Evolutionary conservation across 805 yeast genomes (phyloP), one percentile per base, ranked within the genome.

Genomic region (Saccharomycopsis sp.): DNA sequence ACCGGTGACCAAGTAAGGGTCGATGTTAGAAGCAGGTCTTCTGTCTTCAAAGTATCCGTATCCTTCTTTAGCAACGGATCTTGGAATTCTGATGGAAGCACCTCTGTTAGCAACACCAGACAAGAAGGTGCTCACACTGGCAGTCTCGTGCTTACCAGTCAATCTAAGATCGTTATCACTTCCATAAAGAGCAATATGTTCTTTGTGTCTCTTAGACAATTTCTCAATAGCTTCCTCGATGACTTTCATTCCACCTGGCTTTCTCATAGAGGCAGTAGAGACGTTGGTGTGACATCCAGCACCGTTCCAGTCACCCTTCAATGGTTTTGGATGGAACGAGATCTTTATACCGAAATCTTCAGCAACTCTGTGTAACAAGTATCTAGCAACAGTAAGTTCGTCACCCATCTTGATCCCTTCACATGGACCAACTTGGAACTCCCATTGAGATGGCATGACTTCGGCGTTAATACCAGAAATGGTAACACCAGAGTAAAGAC

Each of bases 391-490:
- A 93, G 98, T 93, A 73, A 94, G 83, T 76, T 93, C 86, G 76
- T 94, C 99, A 75, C 98, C 98, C 98, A 93, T 93, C 68, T 77
- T 74, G 73, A 94, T 93, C 71, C 99, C 99, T 65, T 76, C 83
- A 77, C 97, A 90, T 65, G 99, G 98, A 70, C 99, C 99, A 66
- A 94, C 98, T 82, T 94, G 99, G 89, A 89, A 94, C 81, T 94
- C 99, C 99, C 99, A 94, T 82, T 94, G 99, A 62, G 97, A 91
- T 62, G 99, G 99, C 98, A 94, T 94, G 64, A 94, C 99, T 82
- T 94, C 99, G 68, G 98, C 99, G 75, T 94, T 94, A 74, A 94
- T 92, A 81, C 99, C 99, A 57, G 96, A 87, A 67, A 93, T 86
- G 72, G 81, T 79, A 68, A 94, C 75, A 71, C 97, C 97, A 65